Percentiles rank a stretch among this genome's conserved stretches.
Evolutionary conservation across 176 grass and related monocot species (phyloP).

Genomic region (Avena atlantica): DNA sequence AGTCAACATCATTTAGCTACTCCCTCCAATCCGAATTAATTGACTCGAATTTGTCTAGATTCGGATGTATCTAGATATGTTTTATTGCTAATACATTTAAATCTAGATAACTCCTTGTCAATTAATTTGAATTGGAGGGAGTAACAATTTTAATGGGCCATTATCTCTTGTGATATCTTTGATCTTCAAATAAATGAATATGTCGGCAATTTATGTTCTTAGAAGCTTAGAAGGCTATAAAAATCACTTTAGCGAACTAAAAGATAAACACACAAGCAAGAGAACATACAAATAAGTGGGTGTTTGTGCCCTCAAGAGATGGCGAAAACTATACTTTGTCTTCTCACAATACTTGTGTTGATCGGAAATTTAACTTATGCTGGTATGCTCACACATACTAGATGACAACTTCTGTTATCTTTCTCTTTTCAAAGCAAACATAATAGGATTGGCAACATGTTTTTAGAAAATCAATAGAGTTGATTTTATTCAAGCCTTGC

Average conservation of each 20-base stretch:
- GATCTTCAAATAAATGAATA: neutral
- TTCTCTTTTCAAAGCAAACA: neutral
- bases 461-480: neutral
- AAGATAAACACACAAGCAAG: neutral
- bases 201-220: neutral
- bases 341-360: neutral
- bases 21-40: no score
- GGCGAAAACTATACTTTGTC: neutral
- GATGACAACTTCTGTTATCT: no score
- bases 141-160: no score
- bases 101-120: no score
- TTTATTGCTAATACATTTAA: no score
- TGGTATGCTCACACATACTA: no score
- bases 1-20: no score
- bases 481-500: neutral
- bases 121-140: no score
- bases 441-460: neutral
- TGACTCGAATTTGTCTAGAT: no score
- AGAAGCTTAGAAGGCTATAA: neutral
- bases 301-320: neutral
- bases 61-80: no score
- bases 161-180: no score
- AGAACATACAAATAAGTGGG: neutral
- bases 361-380: no score
- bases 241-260: neutral